Conservation (phyloP, 163 green algal genomes). For the Coccomyxa subellipsoidea region DNA sequence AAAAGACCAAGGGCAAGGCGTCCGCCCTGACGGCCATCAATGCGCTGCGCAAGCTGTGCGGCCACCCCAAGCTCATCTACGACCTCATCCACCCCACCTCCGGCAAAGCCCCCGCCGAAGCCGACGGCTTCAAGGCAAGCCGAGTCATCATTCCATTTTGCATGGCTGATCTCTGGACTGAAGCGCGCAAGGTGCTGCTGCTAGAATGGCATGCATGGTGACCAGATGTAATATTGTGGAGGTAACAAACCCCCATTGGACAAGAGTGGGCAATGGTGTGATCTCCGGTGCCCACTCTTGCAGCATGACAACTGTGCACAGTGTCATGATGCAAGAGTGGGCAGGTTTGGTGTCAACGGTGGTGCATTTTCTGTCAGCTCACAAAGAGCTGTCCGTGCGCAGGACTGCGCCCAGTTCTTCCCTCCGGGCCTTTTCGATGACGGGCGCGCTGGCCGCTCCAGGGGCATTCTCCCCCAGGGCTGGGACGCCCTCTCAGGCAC, state of each 20-base stretch:
- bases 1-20: constrained; percentile 23
- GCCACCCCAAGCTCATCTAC: constrained; percentile 96
- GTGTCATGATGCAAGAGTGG: too few species aligned
- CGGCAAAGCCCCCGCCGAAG: constrained; percentile 13
- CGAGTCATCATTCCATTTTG: too few species aligned
- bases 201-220: too few species aligned
- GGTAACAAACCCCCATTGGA: too few species aligned
- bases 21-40: constrained; percentile 93
- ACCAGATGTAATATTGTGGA: too few species aligned
- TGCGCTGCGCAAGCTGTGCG: constrained; percentile 97
- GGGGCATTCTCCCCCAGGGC: background rate
- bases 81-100: constrained; percentile 55
- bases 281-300: too few species aligned
- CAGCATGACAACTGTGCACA: too few species aligned
- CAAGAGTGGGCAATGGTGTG: too few species aligned
- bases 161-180: too few species aligned
- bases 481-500: background rate
- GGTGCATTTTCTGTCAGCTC: background rate
- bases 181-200: too few species aligned
- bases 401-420: constrained; percentile 67
- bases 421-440: constrained; percentile 79
- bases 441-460: constrained; percentile 51
- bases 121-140: constrained; percentile 62
- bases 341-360: background rate
- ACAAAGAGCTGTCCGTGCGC: background rate